These are phyloP conservation scores for Pterulicium gracile DNA, from an alignment of 1,284 basidiomycete genomes.

Conservation along the genomic window DNA sequence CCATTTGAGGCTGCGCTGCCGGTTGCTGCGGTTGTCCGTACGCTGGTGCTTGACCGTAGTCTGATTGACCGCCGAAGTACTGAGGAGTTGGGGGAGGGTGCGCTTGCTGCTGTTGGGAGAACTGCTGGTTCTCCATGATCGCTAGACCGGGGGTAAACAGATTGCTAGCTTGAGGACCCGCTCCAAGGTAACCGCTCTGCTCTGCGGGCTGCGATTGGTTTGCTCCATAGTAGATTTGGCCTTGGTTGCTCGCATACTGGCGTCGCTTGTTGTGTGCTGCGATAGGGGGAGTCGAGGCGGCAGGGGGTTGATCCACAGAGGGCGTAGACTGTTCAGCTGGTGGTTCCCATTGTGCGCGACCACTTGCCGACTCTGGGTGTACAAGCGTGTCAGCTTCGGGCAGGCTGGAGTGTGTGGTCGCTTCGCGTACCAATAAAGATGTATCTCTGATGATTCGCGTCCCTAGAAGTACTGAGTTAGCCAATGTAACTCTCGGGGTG, in stretches of 20 bases:
- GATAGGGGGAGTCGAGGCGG: conserved; percentile 28
- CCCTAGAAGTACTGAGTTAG: not conserved
- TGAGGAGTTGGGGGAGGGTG: conserved; percentile 40
- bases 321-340: conserved; percentile 28
- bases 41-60: conserved; percentile 32
- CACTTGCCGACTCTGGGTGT: conserved; percentile 40
- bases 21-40: conserved; percentile 44
- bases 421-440: conserved; percentile 1
- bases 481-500: no score
- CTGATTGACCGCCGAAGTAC: conserved; percentile 12
- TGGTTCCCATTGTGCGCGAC: conserved; percentile 58
- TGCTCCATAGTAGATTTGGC: conserved; percentile 72
- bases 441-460: not conserved
- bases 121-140: conserved; percentile 44
- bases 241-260: conserved; percentile 86
- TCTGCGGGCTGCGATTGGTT: conserved; percentile 25
- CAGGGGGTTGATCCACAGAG: conserved; percentile 26
- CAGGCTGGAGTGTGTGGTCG: no score
- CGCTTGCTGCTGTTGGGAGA: conserved; percentile 42
- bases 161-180: conserved; percentile 34
- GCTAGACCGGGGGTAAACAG: conserved; percentile 82
- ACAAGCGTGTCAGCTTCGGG: not conserved
- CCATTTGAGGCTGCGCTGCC: not conserved
- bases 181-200: conserved; percentile 22
- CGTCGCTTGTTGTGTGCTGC: conserved; percentile 52